Evolutionary conservation across 495 filamentous ascomycete genomes (phyloP), one percentile per base, ranked within the genome.

Genomic region (Talaromyces trachyspermus): DNA sequence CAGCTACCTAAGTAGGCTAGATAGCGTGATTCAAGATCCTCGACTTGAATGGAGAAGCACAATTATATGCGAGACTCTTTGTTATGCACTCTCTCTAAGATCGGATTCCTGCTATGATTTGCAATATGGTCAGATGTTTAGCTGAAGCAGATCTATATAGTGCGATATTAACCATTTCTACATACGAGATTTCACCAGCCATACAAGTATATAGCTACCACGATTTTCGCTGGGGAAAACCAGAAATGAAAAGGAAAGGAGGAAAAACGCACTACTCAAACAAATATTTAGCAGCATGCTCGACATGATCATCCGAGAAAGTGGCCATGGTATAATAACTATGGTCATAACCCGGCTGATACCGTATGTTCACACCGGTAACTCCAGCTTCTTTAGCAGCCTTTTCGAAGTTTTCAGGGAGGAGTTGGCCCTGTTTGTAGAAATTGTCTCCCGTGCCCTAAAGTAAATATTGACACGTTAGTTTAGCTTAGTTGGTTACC

Each of bases 261-360:
- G 36, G 22, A 35, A 18, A 18, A 14, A 73, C 65, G 55, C 69
- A 76, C 73, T 79, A 78, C 54, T 64, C 65, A 62, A 76, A 63
- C 33, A 95, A 65, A 67, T 89, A 79, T 75, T 88, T 92, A 30
- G 92, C 90, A 46, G 89, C 88, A 64, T 92, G 88, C 45, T 84
- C 80, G 43, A 98, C 75, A 72, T 98, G 92, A 53, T 97, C 90
- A 54, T 84, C 83, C 40, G 85, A 75, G 66, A 98, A 98, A 9
- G 73, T 79, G 23, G 91, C 79, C 70, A 98, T 91, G 56, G 92
- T 95, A 65, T 77, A 96, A 63, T 98, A 98, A 45, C 88, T 94
- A 64, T 97, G 92, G 65, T 98, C 94, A 61, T 98, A 98, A 43
- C 80, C 89, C 59, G 88, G 58, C 68, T 95, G 91, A 72, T 90